Evolutionary conservation across 2,329 filamentous ascomycete genomes (phyloP).

Genomic region (Verticillium zaregamsianum): DNA sequence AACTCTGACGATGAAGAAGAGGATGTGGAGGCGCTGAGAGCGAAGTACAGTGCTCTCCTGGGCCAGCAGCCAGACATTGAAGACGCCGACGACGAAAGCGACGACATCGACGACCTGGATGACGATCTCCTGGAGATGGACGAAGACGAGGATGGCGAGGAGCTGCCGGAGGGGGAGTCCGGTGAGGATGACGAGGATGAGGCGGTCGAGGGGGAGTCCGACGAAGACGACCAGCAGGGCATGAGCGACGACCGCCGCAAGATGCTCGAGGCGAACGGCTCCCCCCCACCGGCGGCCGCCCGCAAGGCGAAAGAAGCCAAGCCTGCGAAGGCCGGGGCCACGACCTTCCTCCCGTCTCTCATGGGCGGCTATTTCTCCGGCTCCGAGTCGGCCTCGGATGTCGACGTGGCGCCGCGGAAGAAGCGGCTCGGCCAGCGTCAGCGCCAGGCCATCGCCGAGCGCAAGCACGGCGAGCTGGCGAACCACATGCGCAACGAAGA

Average conservation of each 20-base stretch:
- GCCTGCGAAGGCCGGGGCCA: slow-evolving; percentile 25
- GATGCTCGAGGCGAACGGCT: slow-evolving; percentile 14
- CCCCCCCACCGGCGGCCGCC: slow-evolving; percentile 24
- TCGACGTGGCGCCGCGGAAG: slow-evolving; percentile 63
- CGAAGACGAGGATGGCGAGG: slow-evolving; percentile 15
- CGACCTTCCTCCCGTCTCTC: slow-evolving; percentile 69
- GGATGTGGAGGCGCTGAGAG: slow-evolving; percentile 30
- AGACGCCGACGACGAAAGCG: slow-evolving; percentile 26
- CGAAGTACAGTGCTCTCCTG: slow-evolving; percentile 42
- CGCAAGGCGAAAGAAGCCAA: slow-evolving; percentile 29
- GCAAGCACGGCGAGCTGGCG: slow-evolving; percentile 70
- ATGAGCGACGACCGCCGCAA: background rate
- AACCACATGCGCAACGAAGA: slow-evolving; percentile 52
- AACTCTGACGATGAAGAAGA: slow-evolving; percentile 36
- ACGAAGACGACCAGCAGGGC: slow-evolving; percentile 20
- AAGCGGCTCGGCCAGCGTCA: slow-evolving; percentile 74
- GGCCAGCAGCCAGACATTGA: slow-evolving; percentile 37
- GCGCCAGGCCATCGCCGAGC: slow-evolving; percentile 75
- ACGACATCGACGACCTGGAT: slow-evolving; percentile 16
- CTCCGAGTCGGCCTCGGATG: slow-evolving; percentile 64
- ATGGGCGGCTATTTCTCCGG: slow-evolving; percentile 79
- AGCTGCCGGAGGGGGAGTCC: no score
- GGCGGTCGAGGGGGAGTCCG: slow-evolving; percentile 24
- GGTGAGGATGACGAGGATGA: slow-evolving; percentile 13
- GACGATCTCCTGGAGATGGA: slow-evolving; percentile 10